Evolutionary conservation across 495 filamentous ascomycete species (phyloP).

Genomic region (Aspergillus sclerotioniger): DNA sequence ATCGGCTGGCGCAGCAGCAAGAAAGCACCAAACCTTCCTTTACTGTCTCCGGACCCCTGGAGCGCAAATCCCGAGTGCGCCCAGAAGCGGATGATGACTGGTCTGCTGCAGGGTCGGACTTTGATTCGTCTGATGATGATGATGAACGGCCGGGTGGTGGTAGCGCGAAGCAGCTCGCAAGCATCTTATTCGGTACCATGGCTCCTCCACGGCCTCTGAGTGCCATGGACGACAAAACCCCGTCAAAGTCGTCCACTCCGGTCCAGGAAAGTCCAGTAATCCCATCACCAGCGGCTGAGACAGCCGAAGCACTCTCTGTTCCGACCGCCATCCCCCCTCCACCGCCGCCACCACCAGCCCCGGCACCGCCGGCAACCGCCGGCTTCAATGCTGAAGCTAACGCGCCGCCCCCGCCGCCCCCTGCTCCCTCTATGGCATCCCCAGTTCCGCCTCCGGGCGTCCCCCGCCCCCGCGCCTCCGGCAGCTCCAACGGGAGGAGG

Average conservation of each 20-base stretch:
- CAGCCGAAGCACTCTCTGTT: slow-evolving; percentile 14
- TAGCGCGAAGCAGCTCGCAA: slow-evolving; percentile 87
- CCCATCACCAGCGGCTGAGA: slow-evolving; percentile 16
- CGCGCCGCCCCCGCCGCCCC: slow-evolving; percentile 45
- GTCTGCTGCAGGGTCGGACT: slow-evolving; percentile 78
- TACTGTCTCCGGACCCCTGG: slow-evolving; percentile 36
- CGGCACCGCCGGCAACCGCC: slow-evolving; percentile 35
- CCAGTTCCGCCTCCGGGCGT: slow-evolving; percentile 36
- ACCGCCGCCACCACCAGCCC: slow-evolving; percentile 31
- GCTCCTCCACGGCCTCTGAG: slow-evolving; percentile 86
- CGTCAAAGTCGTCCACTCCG: slow-evolving; percentile 38
- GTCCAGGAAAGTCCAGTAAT: slow-evolving; percentile 36
- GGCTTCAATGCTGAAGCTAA: slow-evolving; percentile 30
- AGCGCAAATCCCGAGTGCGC: slow-evolving; percentile 53
- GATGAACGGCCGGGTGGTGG: slow-evolving; percentile 72
- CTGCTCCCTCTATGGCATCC: slow-evolving; percentile 34
- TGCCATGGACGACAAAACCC: slow-evolving; percentile 69
- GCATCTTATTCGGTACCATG: slow-evolving; percentile 96
- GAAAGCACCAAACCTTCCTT: slow-evolving; percentile 36
- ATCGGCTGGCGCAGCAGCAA: slow-evolving; percentile 69
- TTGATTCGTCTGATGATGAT: slow-evolving; percentile 67
- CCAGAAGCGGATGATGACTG: slow-evolving; percentile 85
- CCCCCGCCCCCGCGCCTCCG: slow-evolving; percentile 58
- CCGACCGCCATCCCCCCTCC: slow-evolving; percentile 28
- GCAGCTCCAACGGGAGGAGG: slow-evolving; percentile 39